Evolutionary conservation across 2,329 filamentous ascomycete species (phyloP), one percentile per base, ranked within the genome.

Genomic region (Pseudogymnoascus sp.): DNA sequence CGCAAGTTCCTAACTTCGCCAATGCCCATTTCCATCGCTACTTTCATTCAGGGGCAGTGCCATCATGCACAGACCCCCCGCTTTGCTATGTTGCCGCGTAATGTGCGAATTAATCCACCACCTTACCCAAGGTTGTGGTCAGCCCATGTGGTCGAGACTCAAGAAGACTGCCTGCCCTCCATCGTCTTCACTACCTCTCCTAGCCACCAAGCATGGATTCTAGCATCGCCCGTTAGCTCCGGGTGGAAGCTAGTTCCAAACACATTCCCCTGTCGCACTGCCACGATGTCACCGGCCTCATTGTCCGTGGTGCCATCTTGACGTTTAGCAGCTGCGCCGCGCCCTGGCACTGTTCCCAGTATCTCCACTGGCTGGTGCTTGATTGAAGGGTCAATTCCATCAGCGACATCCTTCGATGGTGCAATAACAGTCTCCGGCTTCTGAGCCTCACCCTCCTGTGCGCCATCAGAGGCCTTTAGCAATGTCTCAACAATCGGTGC

Each of bases 161-260:
- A 56, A 35, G 33, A 29, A 21, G 50, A 56, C 29, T 56, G 44
- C 62, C 33, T 33, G 31, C 19, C 33, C 23, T 69, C 63, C 21
- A 73, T 64, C 44, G 66, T 77, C 53, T 78, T 72, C 60, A 82
- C 70, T 33, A 91, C 89, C 75, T 93, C 85, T 69, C 82, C 78
- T 72, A 99, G 72, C 95, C 95, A 99, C 95, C 95, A 97, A 4
- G 85, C 82, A 75, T 99, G 95, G 71, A 97, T 96, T 63, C 95
- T 83, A 63, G 87, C 80, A 77, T 99, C 95, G 7, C 86, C 84
- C 0, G 93, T 97, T 74, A 99, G 75, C 75, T 99, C 95, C 0
- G 95, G 95, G 71, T 97, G 95, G 73, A 97, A 99, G 71, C 93
- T 97, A 2, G 90, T 97, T 3, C 92, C 95, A 70, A 97, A 89